Percentiles rank a stretch among this genome's conserved stretches.
Evolutionary conservation across 306 rosid species (phyloP).

Genomic region (Prunus dulcis): DNA sequence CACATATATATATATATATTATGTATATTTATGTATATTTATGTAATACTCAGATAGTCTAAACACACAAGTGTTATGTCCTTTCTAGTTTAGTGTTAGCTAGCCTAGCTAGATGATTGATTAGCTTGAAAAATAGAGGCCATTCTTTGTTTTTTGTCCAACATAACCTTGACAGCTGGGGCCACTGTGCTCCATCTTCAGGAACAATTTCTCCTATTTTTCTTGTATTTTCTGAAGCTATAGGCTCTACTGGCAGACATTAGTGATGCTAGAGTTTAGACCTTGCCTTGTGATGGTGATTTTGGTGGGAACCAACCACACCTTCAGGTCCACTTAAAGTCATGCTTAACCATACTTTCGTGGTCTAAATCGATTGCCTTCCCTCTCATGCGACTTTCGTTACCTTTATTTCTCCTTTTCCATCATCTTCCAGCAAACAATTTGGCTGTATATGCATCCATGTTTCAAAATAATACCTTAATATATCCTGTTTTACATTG

Average conservation of each 20-base stretch:
- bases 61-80: too few relatives aligned
- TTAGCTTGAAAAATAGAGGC: not conserved
- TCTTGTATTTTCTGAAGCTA: not conserved
- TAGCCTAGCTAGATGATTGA: not conserved
- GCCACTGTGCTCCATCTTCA: conserved; percentile 25
- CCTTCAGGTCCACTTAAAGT: conserved; percentile 4
- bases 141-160: conserved; percentile 6
- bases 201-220: conserved; percentile 16
- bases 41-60: too few relatives aligned
- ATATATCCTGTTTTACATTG: too few relatives aligned
- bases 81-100: not conserved
- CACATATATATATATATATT: too few relatives aligned
- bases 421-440: not conserved
- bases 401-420: too few relatives aligned
- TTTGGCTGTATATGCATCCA: too few relatives aligned
- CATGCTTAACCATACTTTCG: conserved; percentile 1
- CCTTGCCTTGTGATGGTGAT: conserved; percentile 12
- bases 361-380: not conserved
- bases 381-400: not conserved
- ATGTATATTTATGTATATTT: too few relatives aligned
- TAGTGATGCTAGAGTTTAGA: not conserved
- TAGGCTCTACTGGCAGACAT: conserved; percentile 1
- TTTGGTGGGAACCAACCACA: not conserved
- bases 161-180: conserved; percentile 19
- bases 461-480: too few relatives aligned